These are phyloP conservation scores for Phaeoacremonium minimum DNA, from an alignment of 2,329 filamentous ascomycete species.

Conservation along the genomic window DNA sequence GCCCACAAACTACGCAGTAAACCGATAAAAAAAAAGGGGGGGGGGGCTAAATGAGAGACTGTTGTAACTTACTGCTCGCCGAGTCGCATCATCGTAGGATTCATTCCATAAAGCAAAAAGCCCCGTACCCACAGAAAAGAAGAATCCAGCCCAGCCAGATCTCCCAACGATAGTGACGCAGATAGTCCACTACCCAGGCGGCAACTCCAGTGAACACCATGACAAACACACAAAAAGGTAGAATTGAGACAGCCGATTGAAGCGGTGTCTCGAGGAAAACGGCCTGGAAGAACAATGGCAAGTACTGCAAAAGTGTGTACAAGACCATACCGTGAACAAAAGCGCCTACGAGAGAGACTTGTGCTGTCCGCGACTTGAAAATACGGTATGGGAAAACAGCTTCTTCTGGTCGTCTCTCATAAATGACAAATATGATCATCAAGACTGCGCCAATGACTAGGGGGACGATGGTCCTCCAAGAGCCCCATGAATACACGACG, in stretches of 20 bases:
- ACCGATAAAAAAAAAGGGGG: no score
- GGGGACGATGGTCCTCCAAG: neutral
- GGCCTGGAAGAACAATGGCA: slow-evolving; percentile 1
- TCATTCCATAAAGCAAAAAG: slow-evolving; percentile 1
- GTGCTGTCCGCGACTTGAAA: neutral
- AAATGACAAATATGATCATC: neutral
- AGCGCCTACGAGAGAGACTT: neutral
- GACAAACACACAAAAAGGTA: neutral
- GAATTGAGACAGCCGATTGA: neutral
- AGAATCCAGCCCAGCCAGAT: neutral
- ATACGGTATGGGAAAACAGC: neutral
- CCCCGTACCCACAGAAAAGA: neutral
- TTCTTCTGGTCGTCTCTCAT: neutral
- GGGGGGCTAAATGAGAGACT: no score
- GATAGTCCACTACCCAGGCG: neutral
- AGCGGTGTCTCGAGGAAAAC: neutral
- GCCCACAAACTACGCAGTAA: neutral
- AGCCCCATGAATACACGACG: neutral
- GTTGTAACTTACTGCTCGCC: neutral
- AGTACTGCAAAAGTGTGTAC: neutral
- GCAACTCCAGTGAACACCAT: neutral
- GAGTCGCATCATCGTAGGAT: neutral
- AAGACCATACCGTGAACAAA: neutral
- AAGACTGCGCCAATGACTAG: neutral
- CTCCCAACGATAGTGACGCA: slow-evolving; percentile 1